Conservation (phyloP, 2,329 filamentous ascomycete genomes). For the Botrytis cinerea region DNA sequence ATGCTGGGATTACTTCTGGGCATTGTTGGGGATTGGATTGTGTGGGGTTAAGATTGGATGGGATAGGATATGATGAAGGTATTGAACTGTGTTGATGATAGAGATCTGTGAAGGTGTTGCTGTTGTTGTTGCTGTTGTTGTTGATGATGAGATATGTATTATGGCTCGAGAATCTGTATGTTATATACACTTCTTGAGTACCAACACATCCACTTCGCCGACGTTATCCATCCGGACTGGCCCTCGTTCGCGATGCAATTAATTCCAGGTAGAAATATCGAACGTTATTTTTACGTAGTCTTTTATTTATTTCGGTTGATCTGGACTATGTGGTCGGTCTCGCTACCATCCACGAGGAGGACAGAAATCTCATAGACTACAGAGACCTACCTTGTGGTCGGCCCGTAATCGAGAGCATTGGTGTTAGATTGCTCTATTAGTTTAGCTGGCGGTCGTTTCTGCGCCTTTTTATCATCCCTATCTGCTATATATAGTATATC, state of each 20-base stretch:
- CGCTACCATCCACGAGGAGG: not conserved
- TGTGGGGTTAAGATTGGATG: not conserved
- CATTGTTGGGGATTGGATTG: not conserved
- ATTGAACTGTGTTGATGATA: not conserved
- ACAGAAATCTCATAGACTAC: not conserved
- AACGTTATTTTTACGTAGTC: not conserved
- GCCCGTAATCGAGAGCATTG: not conserved
- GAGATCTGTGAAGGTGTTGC: not conserved
- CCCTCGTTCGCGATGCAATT: not conserved
- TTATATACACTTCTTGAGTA: not conserved
- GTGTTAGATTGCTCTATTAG: not conserved
- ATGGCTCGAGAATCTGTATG: not conserved
- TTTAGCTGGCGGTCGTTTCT: not conserved
- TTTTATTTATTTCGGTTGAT: not conserved
- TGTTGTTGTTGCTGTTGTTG: not conserved
- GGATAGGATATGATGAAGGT: not conserved
- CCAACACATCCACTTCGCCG: not conserved
- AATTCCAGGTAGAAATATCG: not conserved
- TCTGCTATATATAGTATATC: not conserved
- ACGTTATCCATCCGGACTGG: not conserved
- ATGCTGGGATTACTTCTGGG: not conserved
- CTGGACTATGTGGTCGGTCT: not conserved
- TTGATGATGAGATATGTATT: not conserved
- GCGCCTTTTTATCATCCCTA: rapidly evolving
- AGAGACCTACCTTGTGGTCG: not conserved